Evolutionary conservation across 179 eudicot species (phyloP).

Genomic region (Amaranthus tricolor): DNA sequence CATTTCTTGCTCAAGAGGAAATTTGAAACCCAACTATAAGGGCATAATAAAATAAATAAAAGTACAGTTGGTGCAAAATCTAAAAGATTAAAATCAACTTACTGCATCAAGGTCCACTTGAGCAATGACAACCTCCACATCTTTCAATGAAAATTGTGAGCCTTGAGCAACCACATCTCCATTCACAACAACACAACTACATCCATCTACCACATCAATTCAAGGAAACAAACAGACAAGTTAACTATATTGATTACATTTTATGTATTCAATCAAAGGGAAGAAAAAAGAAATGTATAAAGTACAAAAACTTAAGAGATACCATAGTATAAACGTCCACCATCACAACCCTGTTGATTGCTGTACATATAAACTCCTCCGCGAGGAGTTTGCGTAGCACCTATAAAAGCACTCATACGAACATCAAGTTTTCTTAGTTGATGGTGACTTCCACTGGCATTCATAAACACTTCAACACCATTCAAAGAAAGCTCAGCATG

Average conservation of each 20-base stretch:
- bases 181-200: slow-evolving; percentile 83
- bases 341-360: slow-evolving; percentile 98
- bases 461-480: slow-evolving; percentile 96
- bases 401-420: slow-evolving; percentile 80
- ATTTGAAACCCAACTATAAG: neutral
- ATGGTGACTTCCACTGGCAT: slow-evolving; percentile 99
- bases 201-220: slow-evolving; percentile 70
- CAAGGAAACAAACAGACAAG: neutral
- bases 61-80: neutral
- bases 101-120: slow-evolving; percentile 93
- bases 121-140: slow-evolving; percentile 89
- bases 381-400: slow-evolving; percentile 70
- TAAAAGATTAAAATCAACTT: slow-evolving; percentile 24
- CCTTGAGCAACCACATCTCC: slow-evolving; percentile 98
- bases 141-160: slow-evolving; percentile 91
- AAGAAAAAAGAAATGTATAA: neutral
- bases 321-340: slow-evolving; percentile 95
- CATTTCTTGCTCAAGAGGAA: neutral
- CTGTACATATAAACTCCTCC: slow-evolving; percentile 99
- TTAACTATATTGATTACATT: neutral
- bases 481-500: slow-evolving; percentile 91
- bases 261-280: neutral
- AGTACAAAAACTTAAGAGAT: slow-evolving; percentile 1
- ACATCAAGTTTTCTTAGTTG: slow-evolving; percentile 88
- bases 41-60: neutral